Evolutionary conservation across 2,329 filamentous ascomycete species (phyloP), one percentile per base, ranked within the genome.

Genomic region (Thelonectria discophora): DNA sequence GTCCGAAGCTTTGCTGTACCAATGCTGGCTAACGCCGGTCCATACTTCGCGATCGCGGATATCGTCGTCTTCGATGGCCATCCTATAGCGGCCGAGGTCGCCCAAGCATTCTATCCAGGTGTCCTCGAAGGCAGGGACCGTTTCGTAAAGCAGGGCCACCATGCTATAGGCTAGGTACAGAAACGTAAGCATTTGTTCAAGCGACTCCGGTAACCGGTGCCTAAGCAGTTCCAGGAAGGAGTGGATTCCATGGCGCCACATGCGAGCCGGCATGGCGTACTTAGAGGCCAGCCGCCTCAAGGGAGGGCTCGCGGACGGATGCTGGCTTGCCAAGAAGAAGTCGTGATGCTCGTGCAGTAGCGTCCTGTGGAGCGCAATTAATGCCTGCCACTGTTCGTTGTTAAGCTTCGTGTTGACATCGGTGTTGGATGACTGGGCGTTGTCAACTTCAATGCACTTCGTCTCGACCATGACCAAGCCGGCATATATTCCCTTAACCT

Each of bases 91-190:
- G 0, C 90, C 90, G 0, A 98, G 77, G 72, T 98, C 94, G 0
- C 94, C 94, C 0, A 98, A 79, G 55, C 94, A 97, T 67, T 97
- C 94, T 9, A 97, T 92, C 94, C 94, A 98, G 0, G 92, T 97
- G 59, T 95, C 91, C 54, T 91, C 86, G 66, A 97, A 97, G 0
- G 86, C 83, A 0, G 91, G 88, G 0, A 97, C 92, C 0, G 92
- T 97, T 70, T 98, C 94, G 61, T 93, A 91, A 0, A 97, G 77
- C 0, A 97, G 77, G 0, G 92, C 90, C 85, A 97, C 92, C 87
- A 97, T 96, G 2, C 90, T 90, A 66, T 97, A 98, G 0, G 93
- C 90, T 15, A 94, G 77, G 64, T 96, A 96, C 1, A 98, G 93
- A 57, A 97, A 98, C 0, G 89, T 88, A 0, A 97, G 79, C 93